phyloP scores from a whole-genome alignment of 306 rosid species.

The Cucumis hystrix region DNA sequence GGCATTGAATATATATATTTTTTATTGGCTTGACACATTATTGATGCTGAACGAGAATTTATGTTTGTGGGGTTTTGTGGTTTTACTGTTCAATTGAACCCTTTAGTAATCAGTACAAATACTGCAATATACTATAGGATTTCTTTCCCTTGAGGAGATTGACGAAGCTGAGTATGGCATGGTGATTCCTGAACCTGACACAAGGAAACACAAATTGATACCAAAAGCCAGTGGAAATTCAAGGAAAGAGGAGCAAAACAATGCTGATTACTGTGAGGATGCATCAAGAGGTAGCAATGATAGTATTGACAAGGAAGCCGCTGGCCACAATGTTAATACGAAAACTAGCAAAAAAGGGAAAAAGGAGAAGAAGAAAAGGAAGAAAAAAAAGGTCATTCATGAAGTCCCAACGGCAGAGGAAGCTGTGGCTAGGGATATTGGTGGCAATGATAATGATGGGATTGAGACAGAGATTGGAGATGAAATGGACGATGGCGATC shows the following conservation, averaged over 20 bases:
- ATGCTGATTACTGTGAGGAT: constrained; percentile 10
- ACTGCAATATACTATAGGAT: constrained; percentile 30
- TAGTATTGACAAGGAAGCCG: constrained; percentile 10
- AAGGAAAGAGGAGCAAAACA: constrained; percentile 21
- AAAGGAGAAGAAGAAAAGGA: constrained; percentile 18
- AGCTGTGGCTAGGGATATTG: neutral
- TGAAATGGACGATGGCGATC: constrained; percentile 1
- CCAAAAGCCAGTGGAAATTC: constrained; percentile 10
- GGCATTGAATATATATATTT: neutral
- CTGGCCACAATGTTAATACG: constrained; percentile 15
- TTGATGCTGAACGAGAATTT: neutral
- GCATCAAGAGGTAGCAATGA: constrained; percentile 9
- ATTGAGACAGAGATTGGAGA: constrained; percentile 8
- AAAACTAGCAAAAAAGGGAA: constrained; percentile 25
- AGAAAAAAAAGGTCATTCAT: constrained; percentile 8
- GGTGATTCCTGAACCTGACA: constrained; percentile 38
- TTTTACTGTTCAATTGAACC: neutral
- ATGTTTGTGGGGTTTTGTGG: neutral
- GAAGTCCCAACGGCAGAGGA: neutral
- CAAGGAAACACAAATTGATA: constrained; percentile 12
- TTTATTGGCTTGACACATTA: neutral
- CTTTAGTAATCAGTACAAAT: neutral
- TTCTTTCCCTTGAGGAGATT: constrained; percentile 85
- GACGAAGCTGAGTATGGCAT: constrained; percentile 61
- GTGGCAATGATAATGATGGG: constrained; percentile 4